These are phyloP conservation scores for Rosa persica DNA, from an alignment of 306 rosid genomes.

Conservation along the genomic window DNA sequence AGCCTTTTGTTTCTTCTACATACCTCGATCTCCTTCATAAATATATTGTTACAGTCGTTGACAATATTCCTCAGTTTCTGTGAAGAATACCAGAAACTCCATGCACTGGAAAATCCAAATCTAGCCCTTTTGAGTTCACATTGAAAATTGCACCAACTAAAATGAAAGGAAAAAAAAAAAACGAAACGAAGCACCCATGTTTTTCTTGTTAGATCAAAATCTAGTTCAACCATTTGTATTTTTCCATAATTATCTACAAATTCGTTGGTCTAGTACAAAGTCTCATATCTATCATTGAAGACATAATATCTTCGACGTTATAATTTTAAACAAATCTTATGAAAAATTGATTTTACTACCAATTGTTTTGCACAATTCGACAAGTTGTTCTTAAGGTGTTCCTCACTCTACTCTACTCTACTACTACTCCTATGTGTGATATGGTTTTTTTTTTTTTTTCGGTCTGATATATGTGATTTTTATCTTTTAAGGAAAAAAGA, in stretches of 20 bases:
- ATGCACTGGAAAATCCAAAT: background rate
- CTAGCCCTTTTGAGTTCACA: too few species aligned
- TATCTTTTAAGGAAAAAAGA: too few species aligned
- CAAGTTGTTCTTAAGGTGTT: background rate
- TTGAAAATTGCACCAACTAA: background rate
- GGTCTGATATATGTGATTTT: too few species aligned
- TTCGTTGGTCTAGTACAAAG: too few species aligned
- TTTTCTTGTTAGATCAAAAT: background rate
- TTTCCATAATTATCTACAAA: too few species aligned
- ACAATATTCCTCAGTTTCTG: background rate
- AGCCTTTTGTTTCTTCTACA: background rate
- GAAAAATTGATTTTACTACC: too few species aligned
- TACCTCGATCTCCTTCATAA: background rate
- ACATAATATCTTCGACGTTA: too few species aligned
- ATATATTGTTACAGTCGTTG: background rate
- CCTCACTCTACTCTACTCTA: background rate
- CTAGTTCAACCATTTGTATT: background rate
- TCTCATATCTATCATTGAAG: too few species aligned
- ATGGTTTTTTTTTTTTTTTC: too few species aligned
- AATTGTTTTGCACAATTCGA: background rate
- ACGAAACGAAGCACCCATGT: background rate
- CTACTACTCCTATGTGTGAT: too few species aligned
- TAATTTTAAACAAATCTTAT: too few species aligned
- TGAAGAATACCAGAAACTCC: background rate
- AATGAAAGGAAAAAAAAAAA: background rate